Evolutionary conservation across 306 rosid genomes (phyloP), one percentile per base, ranked within the genome.

Genomic region (Cucurbita argyrosperma): DNA sequence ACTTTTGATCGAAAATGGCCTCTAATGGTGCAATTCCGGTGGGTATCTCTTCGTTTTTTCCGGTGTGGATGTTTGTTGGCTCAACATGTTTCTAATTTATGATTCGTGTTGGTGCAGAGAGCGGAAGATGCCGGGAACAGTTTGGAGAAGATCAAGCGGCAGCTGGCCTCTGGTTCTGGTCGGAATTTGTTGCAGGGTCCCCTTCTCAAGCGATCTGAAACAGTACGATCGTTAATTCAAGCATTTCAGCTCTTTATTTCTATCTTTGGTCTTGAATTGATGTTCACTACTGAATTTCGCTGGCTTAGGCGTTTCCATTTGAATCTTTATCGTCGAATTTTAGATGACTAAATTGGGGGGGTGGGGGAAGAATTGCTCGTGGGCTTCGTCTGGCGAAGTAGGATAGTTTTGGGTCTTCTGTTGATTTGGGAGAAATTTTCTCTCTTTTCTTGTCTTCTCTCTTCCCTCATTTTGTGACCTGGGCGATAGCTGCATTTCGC

Each of bases 91-190:
- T 23, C 14, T 69, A 74, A 74, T 65, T 59, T 15, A 0, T 54
- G 55, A 66, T 82, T 42, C 74, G 10, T 74, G 77, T 38, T 77
- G 78, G 16, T 30, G 15, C 92, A 91, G 99, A 85, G 88, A 84
- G 84, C 88, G 75, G 81, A 74, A 4, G 88, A 80, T 60, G 89
- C 96, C 16, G 96, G 84, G 83, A 95, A 84, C 55, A 89, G 96
- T 79, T 91, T 95, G 86, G 97, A 95, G 84, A 95, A 80, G 96
- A 95, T 95, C 89, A 95, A 95, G 86, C 97, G 96, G 50, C 97
- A 95, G 56, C 78, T 95, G 55, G 91, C 99, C 37, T 89, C 99
- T 5, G 95, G 96, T 73, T 91, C 97, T 45, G 99, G 96, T 58
- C 82, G 92, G 77, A 89, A 82, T 74, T 77, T 91, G 85, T 84